phyloP scores from a whole-genome alignment of 352 stramenopile species.

The Hyaloperonospora brassicae region DNA sequence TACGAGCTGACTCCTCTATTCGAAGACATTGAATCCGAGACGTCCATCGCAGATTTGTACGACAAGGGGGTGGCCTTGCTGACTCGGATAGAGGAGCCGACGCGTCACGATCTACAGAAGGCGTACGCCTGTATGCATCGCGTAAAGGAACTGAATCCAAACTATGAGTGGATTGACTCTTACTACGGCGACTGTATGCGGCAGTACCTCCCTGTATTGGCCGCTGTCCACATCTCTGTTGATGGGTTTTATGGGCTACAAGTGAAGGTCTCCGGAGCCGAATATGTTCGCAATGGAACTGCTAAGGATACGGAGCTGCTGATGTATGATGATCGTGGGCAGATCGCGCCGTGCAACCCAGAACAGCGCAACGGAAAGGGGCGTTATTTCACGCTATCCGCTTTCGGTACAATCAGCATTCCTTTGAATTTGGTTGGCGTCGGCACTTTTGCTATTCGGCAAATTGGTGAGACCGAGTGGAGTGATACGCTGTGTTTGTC shows the following conservation, averaged over 20 bases:
- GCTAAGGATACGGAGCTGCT: conserved; percentile 64
- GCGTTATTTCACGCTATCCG: conserved; percentile 46
- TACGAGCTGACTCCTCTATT: conserved; percentile 70
- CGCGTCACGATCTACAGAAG: conserved; percentile 48
- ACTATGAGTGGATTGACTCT: conserved; percentile 82
- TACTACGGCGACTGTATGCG: conserved; percentile 66
- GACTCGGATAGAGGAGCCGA: conserved; percentile 54
- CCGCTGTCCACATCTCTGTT: conserved; percentile 60
- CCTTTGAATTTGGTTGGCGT: conserved; percentile 64
- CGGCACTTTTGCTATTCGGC: conserved; percentile 73
- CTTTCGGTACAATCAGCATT: conserved; percentile 52
- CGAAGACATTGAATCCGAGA: conserved; percentile 63
- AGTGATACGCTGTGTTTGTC: conserved; percentile 70
- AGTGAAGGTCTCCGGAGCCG: conserved; percentile 63
- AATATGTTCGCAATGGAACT: conserved; percentile 74
- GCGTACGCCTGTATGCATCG: conserved; percentile 70
- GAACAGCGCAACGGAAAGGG: conserved; percentile 38
- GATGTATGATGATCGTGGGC: conserved; percentile 46
- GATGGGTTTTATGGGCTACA: conserved; percentile 72
- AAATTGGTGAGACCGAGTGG: conserved; percentile 80
- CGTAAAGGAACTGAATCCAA: conserved; percentile 56
- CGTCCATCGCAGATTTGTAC: conserved; percentile 60
- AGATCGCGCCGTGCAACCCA: conserved; percentile 51
- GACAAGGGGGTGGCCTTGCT: conserved; percentile 55
- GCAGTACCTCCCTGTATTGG: conserved; percentile 58